These are phyloP conservation scores for Pyrenophora teres DNA, from an alignment of 2,329 filamentous ascomycete species.

Conservation along the genomic window DNA sequence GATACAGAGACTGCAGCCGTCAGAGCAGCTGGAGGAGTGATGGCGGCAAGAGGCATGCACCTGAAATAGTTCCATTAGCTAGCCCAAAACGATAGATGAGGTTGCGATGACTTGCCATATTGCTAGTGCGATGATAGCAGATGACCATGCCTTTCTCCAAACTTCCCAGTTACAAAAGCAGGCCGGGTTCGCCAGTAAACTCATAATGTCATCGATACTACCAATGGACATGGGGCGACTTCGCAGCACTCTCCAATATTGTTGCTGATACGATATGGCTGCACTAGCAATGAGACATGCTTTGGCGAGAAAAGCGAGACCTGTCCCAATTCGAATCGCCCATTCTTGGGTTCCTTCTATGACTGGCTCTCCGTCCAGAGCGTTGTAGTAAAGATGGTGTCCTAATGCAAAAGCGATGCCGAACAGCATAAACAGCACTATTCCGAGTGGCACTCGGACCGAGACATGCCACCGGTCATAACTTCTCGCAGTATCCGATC, in stretches of 20 bases:
- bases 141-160: constrained; percentile 2
- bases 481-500: not conserved
- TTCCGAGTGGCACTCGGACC: not conserved
- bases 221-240: constrained; percentile 2
- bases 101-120: not conserved
- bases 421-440: constrained; percentile 3
- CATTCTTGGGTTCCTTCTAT: not conserved
- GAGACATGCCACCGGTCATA: constrained; percentile 7
- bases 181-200: constrained; percentile 2
- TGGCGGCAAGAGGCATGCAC: constrained; percentile 3
- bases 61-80: not conserved
- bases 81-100: not conserved
- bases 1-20: not conserved
- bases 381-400: constrained; percentile 6
- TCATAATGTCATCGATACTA: constrained; percentile 3
- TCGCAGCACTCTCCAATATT: constrained; percentile 5
- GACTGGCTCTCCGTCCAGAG: not conserved
- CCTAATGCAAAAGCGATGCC: constrained; percentile 3
- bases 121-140: constrained; percentile 1
- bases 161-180: constrained; percentile 8
- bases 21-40: not conserved
- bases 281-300: constrained; percentile 7
- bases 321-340: constrained; percentile 6
- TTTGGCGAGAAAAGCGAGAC: constrained; percentile 9
- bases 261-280: constrained; percentile 7